A percentile compares a stretch with the other conserved stretches of the same genome.
Evolutionary conservation across 1,284 basidiomycete genomes (phyloP).

Genomic region (Apiotrichum veenhuisii): DNA sequence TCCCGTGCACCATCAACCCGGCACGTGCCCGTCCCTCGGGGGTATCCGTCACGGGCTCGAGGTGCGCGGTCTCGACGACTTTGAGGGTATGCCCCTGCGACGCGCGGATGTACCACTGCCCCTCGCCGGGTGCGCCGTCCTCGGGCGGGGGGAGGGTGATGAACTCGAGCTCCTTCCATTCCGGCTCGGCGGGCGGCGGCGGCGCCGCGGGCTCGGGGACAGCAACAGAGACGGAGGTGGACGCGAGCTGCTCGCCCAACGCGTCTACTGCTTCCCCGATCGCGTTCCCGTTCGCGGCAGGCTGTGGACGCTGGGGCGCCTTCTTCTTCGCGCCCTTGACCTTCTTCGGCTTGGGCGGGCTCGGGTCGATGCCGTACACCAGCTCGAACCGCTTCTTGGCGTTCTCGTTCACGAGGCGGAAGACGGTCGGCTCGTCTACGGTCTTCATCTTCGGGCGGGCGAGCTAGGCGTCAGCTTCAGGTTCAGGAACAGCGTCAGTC

Average conservation of each 20-base stretch:
- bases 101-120: constrained; percentile 78
- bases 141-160: constrained; percentile 19
- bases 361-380: constrained; percentile 56
- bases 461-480: constrained; percentile 49
- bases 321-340: constrained; percentile 22
- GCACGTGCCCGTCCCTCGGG: constrained; percentile 30
- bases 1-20: constrained; percentile 47
- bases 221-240: not conserved
- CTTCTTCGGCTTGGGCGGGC: constrained; percentile 35
- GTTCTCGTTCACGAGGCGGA: constrained; percentile 70
- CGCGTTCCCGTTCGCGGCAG: constrained; percentile 4
- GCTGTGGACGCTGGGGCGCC: constrained; percentile 5
- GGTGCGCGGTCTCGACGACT: constrained; percentile 56
- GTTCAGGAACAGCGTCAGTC: too few relatives aligned
- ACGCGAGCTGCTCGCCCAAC: not conserved
- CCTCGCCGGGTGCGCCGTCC: not conserved
- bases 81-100: constrained; percentile 91
- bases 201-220: not conserved
- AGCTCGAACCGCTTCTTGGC: constrained; percentile 74
- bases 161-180: constrained; percentile 30
- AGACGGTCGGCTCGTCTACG: constrained; percentile 59
- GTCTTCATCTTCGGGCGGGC: constrained; percentile 56
- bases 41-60: constrained; percentile 33
- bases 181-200: not conserved
- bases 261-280: constrained; percentile 2